A percentile compares a stretch with the other conserved stretches of the same genome.
Evolutionary conservation across 495 filamentous ascomycete genomes (phyloP).

Genomic region (Penicillium paradoxum): DNA sequence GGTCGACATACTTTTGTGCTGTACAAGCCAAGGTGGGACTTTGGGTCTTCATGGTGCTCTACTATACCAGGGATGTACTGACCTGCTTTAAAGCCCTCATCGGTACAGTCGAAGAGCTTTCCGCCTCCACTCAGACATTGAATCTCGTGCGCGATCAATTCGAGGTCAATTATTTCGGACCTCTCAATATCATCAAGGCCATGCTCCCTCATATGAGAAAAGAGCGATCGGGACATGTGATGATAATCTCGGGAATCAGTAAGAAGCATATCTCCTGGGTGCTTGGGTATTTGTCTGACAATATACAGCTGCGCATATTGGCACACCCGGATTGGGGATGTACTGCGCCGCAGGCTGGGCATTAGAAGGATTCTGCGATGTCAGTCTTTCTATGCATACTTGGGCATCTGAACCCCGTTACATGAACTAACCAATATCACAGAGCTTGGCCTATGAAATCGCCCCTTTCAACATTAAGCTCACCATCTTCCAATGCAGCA

Average conservation of each 20-base stretch:
- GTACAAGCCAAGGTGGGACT: slow-evolving; percentile 69
- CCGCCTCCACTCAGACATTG: slow-evolving; percentile 62
- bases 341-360: slow-evolving; percentile 93
- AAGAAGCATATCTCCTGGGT: slow-evolving; percentile 14
- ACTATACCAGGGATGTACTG: not conserved
- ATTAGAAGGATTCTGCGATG: slow-evolving; percentile 94
- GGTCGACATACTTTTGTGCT: slow-evolving; percentile 85
- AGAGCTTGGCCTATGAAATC: slow-evolving; percentile 91
- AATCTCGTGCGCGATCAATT: slow-evolving; percentile 86
- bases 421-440: slow-evolving; percentile 11
- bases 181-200: slow-evolving; percentile 92
- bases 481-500: slow-evolving; percentile 85
- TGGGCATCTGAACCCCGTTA: not conserved
- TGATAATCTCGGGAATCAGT: slow-evolving; percentile 84
- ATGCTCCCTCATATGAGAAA: slow-evolving; percentile 73
- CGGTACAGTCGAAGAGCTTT: slow-evolving; percentile 88
- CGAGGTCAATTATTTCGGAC: slow-evolving; percentile 89
- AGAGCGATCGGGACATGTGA: slow-evolving; percentile 79
- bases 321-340: slow-evolving; percentile 84
- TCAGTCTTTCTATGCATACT: slow-evolving; percentile 19
- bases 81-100: slow-evolving; percentile 57
- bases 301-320: slow-evolving; percentile 69
- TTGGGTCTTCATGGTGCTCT: not conserved
- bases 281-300: slow-evolving; percentile 15
- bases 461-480: slow-evolving; percentile 96